Percentiles rank a stretch among this genome's conserved stretches.
These are phyloP conservation scores for Leishmania turanica DNA, from an alignment of 208 protist species.

Conservation along the genomic window DNA sequence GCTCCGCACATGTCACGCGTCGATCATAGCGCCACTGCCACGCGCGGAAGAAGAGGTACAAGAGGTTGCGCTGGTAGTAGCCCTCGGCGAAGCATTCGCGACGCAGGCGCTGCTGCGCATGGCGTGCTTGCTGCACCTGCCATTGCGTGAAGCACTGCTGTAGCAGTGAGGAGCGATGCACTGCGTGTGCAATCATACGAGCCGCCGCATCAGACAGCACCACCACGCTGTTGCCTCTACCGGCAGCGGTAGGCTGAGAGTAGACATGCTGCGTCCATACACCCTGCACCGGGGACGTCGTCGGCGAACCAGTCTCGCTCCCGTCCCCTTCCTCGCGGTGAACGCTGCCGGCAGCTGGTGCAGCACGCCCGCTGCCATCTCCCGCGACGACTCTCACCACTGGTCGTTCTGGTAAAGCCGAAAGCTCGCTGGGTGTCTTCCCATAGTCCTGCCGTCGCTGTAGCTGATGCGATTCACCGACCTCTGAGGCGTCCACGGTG, in stretches of 20 bases:
- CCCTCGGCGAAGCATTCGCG: conserved; percentile 32
- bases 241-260: background rate
- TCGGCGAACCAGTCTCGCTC: background rate
- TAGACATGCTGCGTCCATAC: conserved; percentile 19
- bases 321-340: background rate
- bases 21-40: conserved; percentile 57
- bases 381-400: background rate
- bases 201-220: conserved; percentile 27
- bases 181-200: conserved; percentile 46
- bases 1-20: background rate
- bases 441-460: background rate
- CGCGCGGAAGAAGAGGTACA: conserved; percentile 61
- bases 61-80: conserved; percentile 36
- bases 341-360: background rate
- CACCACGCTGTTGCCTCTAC: background rate
- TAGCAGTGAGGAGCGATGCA: conserved; percentile 33
- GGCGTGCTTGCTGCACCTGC: conserved; percentile 6
- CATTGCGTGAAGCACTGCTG: conserved; percentile 28
- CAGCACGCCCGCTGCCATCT: background rate
- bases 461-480: background rate
- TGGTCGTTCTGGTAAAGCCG: background rate
- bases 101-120: conserved; percentile 12
- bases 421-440: conserved; percentile 11
- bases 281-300: background rate
- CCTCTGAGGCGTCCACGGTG: background rate